Base-by-base conservation (phyloP, 192 early-diverging fungal genomes). In the Entomortierella lignicola region DNA sequence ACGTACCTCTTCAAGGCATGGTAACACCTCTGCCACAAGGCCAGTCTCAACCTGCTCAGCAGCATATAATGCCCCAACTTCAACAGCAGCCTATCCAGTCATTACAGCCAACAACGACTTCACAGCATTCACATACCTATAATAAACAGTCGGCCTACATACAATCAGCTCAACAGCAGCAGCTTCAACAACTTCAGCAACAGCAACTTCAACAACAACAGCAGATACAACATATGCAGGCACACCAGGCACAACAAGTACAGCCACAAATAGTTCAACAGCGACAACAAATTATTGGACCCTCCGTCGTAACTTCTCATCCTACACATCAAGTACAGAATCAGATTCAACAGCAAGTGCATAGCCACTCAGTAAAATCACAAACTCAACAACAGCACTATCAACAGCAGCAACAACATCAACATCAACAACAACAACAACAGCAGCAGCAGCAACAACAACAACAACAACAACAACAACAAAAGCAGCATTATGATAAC, bases 351-450 rank as follows among this genome's bases (percentile, higher is more conserved):
- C 67, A 69, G 37, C 57, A 60, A 21, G 13, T 59, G 7, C 51
- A 61, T 31, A 25, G 42, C 29, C 66, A 51, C 30, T 26, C 67
- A 25, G 34, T 53, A n/a, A 69, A 69, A 51, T 42, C 66, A 13
- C 67, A 63, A 27, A 62, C 27, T 21, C 75, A 79, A 2, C 74
- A 64, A 1, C 72, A 60, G 3, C 66, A 65, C 15, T 56, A 65
- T 11, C 71, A 73, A 2, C 41, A 66, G 4, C 52, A 63, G 1
- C 69, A 57, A 1, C 61, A 65, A 27, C 62, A 43, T 6, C 51
- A 62, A 15, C 69, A 71, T 0, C 20, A 41, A 4, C 60, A 71
- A n/a, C 61, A 72, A 15, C 63, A 66, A 27, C 51, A 66, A 25
- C 63, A 66, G 18, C 63, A 51, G 18, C 56, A 71, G 4, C 59